Conservation (phyloP, 2,329 filamentous ascomycete species). For the Metarhizium guizhouense region DNA sequence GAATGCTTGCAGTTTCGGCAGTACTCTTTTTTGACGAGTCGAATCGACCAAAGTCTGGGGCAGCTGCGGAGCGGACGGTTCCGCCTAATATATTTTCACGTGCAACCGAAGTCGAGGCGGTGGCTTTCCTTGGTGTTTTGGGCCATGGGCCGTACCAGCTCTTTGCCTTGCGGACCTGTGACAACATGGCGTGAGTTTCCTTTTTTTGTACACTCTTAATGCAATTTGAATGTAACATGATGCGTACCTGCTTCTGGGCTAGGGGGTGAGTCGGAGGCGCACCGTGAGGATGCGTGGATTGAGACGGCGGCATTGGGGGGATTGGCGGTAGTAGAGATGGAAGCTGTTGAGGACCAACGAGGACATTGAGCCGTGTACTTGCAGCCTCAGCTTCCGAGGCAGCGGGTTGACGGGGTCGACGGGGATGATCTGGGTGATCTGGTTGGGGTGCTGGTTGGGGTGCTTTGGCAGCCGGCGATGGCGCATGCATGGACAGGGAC, state of each 20-base stretch:
- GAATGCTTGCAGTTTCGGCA: constrained; percentile 22
- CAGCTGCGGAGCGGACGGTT: constrained; percentile 36
- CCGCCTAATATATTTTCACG: constrained; percentile 52
- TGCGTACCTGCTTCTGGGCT: constrained; percentile 9
- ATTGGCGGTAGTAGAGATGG: neutral
- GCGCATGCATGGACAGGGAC: neutral
- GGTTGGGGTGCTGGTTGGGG: neutral
- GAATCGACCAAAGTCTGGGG: constrained; percentile 42
- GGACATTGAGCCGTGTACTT: neutral
- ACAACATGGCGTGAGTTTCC: constrained; percentile 1
- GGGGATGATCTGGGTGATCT: neutral
- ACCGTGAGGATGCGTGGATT: neutral
- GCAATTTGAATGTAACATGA: neutral
- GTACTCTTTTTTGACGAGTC: constrained; percentile 29
- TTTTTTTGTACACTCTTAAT: neutral
- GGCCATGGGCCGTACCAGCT: constrained; percentile 60
- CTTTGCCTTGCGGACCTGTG: constrained; percentile 40
- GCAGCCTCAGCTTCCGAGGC: neutral
- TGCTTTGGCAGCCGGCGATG: constrained; percentile 4
- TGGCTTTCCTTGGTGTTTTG: constrained; percentile 46
- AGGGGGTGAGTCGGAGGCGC: neutral
- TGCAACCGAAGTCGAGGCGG: constrained; percentile 50
- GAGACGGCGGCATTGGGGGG: constrained; percentile 4
- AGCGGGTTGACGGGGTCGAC: too few relatives aligned
- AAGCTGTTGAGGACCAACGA: neutral